Evolutionary conservation across 139 green algal species (phyloP).

Genomic region (Monoraphidium neglectum): DNA sequence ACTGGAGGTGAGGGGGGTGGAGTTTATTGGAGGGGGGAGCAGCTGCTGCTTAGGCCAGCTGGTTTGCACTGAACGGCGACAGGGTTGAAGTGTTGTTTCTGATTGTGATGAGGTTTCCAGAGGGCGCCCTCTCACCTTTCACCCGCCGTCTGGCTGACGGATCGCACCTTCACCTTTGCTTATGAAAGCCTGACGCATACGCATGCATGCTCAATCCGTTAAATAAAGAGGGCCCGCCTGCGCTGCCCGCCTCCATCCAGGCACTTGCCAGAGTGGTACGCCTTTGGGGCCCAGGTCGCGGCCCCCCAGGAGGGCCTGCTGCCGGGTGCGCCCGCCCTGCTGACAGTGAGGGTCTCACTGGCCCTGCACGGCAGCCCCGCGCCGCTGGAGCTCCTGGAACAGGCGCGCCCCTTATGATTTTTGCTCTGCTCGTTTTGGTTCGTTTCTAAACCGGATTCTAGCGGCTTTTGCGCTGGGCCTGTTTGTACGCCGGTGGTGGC

Average conservation of each 20-base stretch:
- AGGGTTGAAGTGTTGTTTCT: too few species aligned
- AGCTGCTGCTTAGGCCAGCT: too few species aligned
- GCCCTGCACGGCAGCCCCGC: not conserved
- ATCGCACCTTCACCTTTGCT: too few species aligned
- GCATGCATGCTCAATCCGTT: not conserved
- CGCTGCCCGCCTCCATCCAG: too few species aligned
- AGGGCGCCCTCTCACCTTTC: too few species aligned
- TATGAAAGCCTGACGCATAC: too few species aligned
- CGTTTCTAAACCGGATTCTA: too few species aligned
- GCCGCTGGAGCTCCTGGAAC: slow-evolving; percentile 8
- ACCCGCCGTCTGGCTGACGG: too few species aligned
- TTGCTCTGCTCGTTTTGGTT: not conserved
- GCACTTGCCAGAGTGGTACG: slow-evolving; percentile 1
- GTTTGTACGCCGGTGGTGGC: too few species aligned
- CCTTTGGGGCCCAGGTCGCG: not conserved
- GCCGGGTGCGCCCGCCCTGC: not conserved
- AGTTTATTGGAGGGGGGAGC: not conserved
- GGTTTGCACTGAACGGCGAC: too few species aligned
- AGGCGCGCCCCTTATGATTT: not conserved
- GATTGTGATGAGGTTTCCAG: too few species aligned
- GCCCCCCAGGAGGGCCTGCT: slow-evolving; percentile 11
- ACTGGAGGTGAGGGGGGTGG: not conserved
- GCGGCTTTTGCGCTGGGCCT: too few species aligned
- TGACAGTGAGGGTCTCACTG: not conserved
- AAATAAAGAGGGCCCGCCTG: not conserved